Base-by-base conservation (phyloP, 148 eudicot species). In the Rhododendron molle region DNA sequence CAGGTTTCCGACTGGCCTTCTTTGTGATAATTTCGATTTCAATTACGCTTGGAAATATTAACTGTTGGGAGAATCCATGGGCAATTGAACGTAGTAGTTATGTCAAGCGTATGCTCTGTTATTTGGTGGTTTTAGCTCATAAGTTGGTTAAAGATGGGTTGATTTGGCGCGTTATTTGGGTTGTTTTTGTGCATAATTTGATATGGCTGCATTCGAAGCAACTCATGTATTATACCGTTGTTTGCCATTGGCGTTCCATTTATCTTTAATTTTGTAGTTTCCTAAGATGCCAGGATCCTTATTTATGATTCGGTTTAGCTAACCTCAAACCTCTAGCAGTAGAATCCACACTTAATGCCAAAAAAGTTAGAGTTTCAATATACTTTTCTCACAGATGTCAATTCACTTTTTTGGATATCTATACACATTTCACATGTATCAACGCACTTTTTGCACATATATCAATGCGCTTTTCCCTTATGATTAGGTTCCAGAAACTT, bases 1-100 rank as follows among this genome's bases (percentile, higher is more conserved):
- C 99, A 96, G 97, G 99, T 95, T 46, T 46, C 49, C 12, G 2
- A 46, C 49, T 46, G 49, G 49, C 12, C 49, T 46, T 46, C 11
- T 46, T 9, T 46, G 9, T 46, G 49, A 9, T 9, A 9, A 46
- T 46, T 40, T 40, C 44, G 44, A 46, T 46, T 80, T 54, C 58
- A 15, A 54, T 54, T 54, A 16, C 58, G 58, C 58, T 54, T 54
- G 60, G 60, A 54, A 54, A 54, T 54, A 15, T 4, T 0, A 54
- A 54, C 18, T 54, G 18, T 54, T 54, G 60, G 44, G 44, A 40
- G 44, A 54, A 54, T 54, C 60, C 60, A 54, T 54, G 60, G 6
- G 20, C 44, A 40, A 40, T 54, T 54, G 60, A 54, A 54, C 20
- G 21, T 16, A 54, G 20, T 16, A 46, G 49, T 46, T 54, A 54